These are phyloP conservation scores for Coemansia furcata DNA, from an alignment of 192 early-diverging fungal species.

Conservation along the genomic window DNA sequence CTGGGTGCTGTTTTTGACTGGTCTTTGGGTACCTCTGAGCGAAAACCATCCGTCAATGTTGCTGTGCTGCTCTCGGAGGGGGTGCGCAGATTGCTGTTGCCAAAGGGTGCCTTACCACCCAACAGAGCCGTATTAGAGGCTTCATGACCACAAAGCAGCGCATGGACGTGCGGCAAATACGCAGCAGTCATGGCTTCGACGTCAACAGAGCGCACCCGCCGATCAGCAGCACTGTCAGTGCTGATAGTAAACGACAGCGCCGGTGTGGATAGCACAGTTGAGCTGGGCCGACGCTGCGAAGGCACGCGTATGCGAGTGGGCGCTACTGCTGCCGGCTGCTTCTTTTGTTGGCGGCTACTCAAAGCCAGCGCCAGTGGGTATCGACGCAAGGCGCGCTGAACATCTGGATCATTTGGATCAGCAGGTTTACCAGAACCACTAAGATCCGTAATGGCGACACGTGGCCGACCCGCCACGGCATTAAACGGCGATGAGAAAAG, in stretches of 20 bases:
- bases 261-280: background rate
- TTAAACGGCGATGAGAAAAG: conserved; percentile 24
- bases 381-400: conserved; percentile 2
- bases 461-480: conserved; percentile 1
- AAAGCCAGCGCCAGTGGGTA: conserved; percentile 17
- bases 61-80: conserved; percentile 23
- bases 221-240: conserved; percentile 15
- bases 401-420: conserved; percentile 6
- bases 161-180: conserved; percentile 32
- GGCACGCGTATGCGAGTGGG: conserved; percentile 25
- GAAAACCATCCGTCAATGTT: conserved; percentile 14
- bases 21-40: background rate
- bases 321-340: background rate
- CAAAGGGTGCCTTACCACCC: background rate
- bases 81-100: conserved; percentile 3
- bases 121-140: background rate
- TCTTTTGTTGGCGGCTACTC: background rate
- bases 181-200: conserved; percentile 33
- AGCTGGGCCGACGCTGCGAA: background rate
- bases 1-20: background rate
- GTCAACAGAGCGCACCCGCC: conserved; percentile 17
- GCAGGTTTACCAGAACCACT: background rate
- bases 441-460: conserved; percentile 25
- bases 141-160: background rate
- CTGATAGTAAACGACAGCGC: conserved; percentile 30